Evolutionary conservation across 106 monocot species (phyloP).

Genomic region (Agapanthus africanus): DNA sequence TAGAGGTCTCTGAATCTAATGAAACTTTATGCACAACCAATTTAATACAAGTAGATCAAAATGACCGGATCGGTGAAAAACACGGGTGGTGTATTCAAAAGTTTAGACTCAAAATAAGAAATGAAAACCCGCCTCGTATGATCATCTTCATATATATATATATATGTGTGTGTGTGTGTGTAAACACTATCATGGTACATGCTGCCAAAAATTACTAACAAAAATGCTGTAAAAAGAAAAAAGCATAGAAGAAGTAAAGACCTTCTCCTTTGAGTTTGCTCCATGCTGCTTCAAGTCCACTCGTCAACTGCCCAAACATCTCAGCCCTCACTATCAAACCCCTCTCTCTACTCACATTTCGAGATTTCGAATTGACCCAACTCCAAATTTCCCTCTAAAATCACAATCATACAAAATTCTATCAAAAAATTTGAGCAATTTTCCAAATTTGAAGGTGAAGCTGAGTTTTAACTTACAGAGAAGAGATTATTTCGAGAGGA

Average conservation of each 20-base stretch:
- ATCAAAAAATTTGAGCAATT: neutral
- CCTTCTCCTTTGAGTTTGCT: conserved; percentile 85
- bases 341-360: conserved; percentile 4
- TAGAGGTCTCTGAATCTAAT: too few species aligned
- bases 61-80: too few species aligned
- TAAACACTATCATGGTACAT: too few species aligned
- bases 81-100: too few species aligned
- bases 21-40: too few species aligned
- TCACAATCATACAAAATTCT: neutral
- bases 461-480: conserved; percentile 46
- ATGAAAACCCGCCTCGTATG: too few species aligned
- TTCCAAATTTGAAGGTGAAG: neutral
- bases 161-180: too few species aligned
- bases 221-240: too few species aligned
- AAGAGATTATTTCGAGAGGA: conserved; percentile 25
- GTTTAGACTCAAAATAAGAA: too few species aligned
- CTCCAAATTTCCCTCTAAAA: conserved; percentile 44
- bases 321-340: conserved; percentile 60
- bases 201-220: too few species aligned
- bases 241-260: conserved; percentile 11
- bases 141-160: too few species aligned
- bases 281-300: conserved; percentile 88
- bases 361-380: conserved; percentile 27
- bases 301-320: conserved; percentile 96
- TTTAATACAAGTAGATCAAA: too few species aligned